A percentile compares a stretch with the other conserved stretches of the same genome.
Conservation (phyloP, 1,139 yeast genomes). For the Ogataea hybrid region DNA sequence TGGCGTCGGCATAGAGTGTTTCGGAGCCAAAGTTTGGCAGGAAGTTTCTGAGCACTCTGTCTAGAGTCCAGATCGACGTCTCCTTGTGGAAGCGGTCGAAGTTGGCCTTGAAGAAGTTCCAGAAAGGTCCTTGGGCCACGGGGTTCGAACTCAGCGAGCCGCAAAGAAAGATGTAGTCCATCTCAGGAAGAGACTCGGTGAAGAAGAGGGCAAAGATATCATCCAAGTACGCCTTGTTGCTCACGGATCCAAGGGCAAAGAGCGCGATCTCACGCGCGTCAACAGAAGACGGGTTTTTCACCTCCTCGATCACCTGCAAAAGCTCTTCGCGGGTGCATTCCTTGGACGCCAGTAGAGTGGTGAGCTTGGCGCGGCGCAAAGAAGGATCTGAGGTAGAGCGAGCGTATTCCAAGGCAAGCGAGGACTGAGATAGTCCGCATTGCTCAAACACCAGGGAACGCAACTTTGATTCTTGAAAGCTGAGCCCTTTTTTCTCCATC, state of each 20-base stretch:
- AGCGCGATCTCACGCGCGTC: conserved; percentile 70
- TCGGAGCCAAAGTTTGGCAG: conserved; percentile 30
- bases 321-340: conserved; percentile 44
- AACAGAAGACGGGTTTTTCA: conserved; percentile 54
- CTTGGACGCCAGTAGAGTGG: conserved; percentile 46
- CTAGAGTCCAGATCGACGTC: conserved; percentile 39
- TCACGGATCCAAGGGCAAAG: conserved; percentile 56
- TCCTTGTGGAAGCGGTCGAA: conserved; percentile 31
- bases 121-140: conserved; percentile 46
- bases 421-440: conserved; percentile 51
- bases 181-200: conserved; percentile 52
- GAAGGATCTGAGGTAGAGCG: conserved; percentile 50
- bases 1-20: conserved; percentile 44
- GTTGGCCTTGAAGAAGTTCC: conserved; percentile 55
- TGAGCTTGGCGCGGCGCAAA: conserved; percentile 51
- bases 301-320: conserved; percentile 47
- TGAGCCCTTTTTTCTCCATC: conserved; percentile 38
- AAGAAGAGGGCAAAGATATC: conserved; percentile 41
- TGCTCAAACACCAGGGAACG: conserved; percentile 49
- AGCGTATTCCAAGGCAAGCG: conserved; percentile 44
- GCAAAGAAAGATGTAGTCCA: conserved; percentile 67
- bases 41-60: conserved; percentile 58
- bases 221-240: conserved; percentile 37
- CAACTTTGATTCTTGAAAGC: conserved; percentile 49
- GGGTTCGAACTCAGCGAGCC: conserved; percentile 51